These are phyloP conservation scores for Chlamydomonas reinhardtii DNA, from an alignment of 163 green algal species.

Conservation along the genomic window DNA sequence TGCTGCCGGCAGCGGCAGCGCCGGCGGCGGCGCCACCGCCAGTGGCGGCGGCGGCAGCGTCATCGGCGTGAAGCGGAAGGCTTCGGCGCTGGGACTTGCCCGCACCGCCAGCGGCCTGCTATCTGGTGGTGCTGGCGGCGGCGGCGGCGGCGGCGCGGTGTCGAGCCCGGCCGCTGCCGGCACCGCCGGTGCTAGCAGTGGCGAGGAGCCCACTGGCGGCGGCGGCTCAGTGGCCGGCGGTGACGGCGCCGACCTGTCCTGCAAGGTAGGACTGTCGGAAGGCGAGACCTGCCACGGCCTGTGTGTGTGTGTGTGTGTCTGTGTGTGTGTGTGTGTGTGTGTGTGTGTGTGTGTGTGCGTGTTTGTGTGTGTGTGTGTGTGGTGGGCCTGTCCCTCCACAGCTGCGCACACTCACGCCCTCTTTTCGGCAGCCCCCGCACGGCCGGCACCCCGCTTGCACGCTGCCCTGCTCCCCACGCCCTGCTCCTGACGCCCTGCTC, in stretches of 20 bases:
- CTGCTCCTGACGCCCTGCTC: neutral
- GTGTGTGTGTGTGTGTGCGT: neutral
- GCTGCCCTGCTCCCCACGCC: too few species aligned
- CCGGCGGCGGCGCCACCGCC: neutral
- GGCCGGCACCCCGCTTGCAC: too few species aligned
- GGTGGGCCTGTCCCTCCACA: neutral
- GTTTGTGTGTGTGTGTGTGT: neutral
- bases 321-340: neutral
- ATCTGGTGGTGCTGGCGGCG: neutral
- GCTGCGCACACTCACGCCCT: too few species aligned
- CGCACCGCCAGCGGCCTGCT: neutral
- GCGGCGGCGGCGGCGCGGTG: neutral
- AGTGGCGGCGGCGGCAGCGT: neutral
- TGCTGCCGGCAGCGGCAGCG: too few species aligned
- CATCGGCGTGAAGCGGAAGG: conserved; percentile 24
- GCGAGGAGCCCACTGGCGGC: neutral
- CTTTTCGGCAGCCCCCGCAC: too few species aligned
- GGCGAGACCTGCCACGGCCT: neutral
- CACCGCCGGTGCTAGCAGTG: neutral
- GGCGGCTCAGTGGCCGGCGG: neutral
- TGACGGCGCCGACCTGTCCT: conserved; percentile 6
- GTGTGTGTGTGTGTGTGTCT: neutral
- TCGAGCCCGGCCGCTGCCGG: neutral
- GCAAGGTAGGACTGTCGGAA: neutral
- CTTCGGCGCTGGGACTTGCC: neutral